These are phyloP conservation scores for Bondarzewia mesenterica DNA, from an alignment of 1,284 basidiomycete species.

Conservation along the genomic window DNA sequence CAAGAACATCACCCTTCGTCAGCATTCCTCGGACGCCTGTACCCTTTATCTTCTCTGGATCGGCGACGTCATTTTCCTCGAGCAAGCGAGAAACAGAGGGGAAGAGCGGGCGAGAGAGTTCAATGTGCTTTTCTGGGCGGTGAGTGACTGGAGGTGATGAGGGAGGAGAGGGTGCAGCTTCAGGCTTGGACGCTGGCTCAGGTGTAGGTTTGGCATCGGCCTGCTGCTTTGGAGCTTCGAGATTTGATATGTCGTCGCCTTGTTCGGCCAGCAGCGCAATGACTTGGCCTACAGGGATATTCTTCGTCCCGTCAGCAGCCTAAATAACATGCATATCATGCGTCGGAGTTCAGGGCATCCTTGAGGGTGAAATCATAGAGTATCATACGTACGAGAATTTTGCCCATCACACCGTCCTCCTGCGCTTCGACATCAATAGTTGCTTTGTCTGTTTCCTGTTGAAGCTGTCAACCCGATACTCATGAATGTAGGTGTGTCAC, in stretches of 20 bases:
- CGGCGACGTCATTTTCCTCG: slow-evolving; percentile 46
- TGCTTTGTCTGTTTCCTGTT: slow-evolving; percentile 96
- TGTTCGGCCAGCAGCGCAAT: slow-evolving; percentile 96
- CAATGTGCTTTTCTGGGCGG: slow-evolving; percentile 28
- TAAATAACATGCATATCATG: too few species aligned
- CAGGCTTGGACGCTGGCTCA: slow-evolving; percentile 18
- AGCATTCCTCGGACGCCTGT: slow-evolving; percentile 85
- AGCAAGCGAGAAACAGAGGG: slow-evolving; percentile 73
- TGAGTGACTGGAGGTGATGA: slow-evolving; percentile 20
- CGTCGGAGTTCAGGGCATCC: too few species aligned
- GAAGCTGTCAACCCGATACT: slow-evolving; percentile 1
- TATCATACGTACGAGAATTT: slow-evolving; percentile 65
- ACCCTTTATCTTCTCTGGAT: slow-evolving; percentile 56
- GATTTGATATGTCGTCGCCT: slow-evolving; percentile 88
- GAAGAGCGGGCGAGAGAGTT: slow-evolving; percentile 59
- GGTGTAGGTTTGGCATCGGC: slow-evolving; percentile 16
- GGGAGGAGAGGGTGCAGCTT: slow-evolving; percentile 24
- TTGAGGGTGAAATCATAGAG: background rate
- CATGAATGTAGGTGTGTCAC: background rate
- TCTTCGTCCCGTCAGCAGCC: slow-evolving; percentile 78
- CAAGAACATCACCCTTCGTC: slow-evolving; percentile 84
- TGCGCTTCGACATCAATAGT: slow-evolving; percentile 99
- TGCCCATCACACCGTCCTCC: slow-evolving; percentile 91
- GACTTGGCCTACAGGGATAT: slow-evolving; percentile 78
- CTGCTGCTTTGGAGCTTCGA: slow-evolving; percentile 64